A percentile compares a stretch with the other conserved stretches of the same genome.
phyloP scores from a whole-genome alignment of 139 green algal genomes.

The Trebouxia sp. region DNA sequence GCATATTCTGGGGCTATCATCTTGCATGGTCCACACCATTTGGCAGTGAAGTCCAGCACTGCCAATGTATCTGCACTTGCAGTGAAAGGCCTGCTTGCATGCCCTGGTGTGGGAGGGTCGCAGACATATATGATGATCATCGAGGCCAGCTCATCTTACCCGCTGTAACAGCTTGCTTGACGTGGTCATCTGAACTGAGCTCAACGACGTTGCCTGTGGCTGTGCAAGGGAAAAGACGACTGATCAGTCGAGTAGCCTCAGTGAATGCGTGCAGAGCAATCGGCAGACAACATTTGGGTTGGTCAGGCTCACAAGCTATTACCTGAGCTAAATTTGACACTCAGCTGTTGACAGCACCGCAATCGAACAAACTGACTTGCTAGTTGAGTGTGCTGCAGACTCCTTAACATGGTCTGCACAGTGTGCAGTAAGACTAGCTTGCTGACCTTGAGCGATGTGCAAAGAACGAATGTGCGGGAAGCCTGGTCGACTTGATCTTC shows the following conservation, averaged over 20 bases:
- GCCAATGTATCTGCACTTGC: conserved; percentile 9
- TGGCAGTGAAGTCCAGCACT: conserved; percentile 36
- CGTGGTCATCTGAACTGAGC: conserved; percentile 6
- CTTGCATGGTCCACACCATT: conserved; percentile 40
- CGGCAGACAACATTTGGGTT: no score
- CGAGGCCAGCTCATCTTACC: no score
- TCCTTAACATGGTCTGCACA: not conserved
- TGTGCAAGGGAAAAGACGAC: no score
- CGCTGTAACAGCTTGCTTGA: not conserved
- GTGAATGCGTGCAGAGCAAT: no score
- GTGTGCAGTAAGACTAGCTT: no score
- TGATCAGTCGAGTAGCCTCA: no score
- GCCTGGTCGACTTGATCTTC: no score
- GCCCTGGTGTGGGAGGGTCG: no score
- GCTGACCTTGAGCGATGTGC: no score
- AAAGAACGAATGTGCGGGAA: no score
- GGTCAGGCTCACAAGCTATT: not conserved
- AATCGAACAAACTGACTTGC: not conserved
- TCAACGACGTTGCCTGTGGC: not conserved
- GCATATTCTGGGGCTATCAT: conserved; percentile 59
- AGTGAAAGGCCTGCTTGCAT: no score
- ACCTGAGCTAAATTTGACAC: not conserved
- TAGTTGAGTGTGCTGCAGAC: not conserved
- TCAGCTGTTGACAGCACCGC: not conserved
- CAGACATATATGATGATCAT: no score